phyloP scores from a whole-genome alignment of 164 flowering plant genomes.

The Stephania yunnanensis region DNA sequence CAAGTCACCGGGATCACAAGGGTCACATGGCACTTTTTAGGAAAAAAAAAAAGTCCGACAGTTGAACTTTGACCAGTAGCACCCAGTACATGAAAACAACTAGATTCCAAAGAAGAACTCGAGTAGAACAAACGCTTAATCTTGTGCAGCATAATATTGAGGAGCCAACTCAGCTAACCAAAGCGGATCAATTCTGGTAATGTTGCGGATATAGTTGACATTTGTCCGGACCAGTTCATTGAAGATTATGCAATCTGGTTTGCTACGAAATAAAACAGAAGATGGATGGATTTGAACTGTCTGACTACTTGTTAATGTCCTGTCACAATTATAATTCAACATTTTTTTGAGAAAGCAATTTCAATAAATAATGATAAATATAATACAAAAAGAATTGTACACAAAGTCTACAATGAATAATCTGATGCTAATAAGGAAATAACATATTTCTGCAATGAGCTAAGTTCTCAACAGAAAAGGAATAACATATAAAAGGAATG shows the following conservation, averaged over 20 bases:
- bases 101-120: not conserved
- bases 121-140: conserved; percentile 11
- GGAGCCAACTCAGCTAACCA: conserved; percentile 95
- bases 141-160: conserved; percentile 45
- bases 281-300: conserved; percentile 80
- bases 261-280: conserved; percentile 59
- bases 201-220: conserved; percentile 62
- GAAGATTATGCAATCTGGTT: conserved; percentile 80
- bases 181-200: conserved; percentile 66
- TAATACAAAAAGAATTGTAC: not conserved
- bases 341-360: not conserved
- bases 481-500: not conserved
- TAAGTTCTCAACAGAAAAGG: not conserved
- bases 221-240: conserved; percentile 74
- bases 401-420: not conserved
- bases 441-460: no score
- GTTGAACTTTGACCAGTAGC: not conserved
- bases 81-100: not conserved
- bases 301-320: conserved; percentile 73
- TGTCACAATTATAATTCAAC: conserved; percentile 20
- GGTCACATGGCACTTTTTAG: no score
- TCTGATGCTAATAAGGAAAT: no score
- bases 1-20: no score
- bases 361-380: not conserved
- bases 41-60: not conserved